These are phyloP conservation scores for Malassezia japonica DNA, from an alignment of 1,284 basidiomycete species.

Conservation along the genomic window DNA sequence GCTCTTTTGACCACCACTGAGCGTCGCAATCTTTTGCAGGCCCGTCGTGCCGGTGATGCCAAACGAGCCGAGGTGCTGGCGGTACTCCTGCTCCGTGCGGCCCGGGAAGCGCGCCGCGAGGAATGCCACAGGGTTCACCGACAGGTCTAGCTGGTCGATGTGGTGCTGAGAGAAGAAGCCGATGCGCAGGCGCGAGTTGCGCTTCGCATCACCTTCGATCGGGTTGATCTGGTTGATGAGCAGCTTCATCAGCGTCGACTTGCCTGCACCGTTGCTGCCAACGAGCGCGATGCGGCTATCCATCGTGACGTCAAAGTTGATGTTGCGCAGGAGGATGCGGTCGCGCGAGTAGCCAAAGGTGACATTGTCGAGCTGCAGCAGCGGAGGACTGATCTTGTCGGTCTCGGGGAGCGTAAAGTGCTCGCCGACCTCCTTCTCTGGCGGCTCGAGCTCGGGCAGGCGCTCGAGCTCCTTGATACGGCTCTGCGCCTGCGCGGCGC, in stretches of 20 bases:
- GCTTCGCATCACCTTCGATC: conserved; percentile 67
- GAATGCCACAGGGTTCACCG: conserved; percentile 82
- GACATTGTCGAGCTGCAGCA: conserved; percentile 86
- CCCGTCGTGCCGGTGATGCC: conserved; percentile 96
- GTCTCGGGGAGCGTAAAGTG: conserved; percentile 49
- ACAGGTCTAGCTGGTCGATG: conserved; percentile 78
- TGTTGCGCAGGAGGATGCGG: conserved; percentile 65
- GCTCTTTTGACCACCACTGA: conserved; percentile 83
- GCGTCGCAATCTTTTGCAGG: conserved; percentile 60
- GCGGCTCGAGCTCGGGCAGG: conserved; percentile 84
- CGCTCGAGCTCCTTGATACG: conserved; percentile 99
- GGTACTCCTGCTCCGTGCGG: conserved; percentile 90
- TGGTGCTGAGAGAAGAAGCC: conserved; percentile 66
- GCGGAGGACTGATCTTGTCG: conserved; percentile 82
- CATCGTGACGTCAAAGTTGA: conserved; percentile 67
- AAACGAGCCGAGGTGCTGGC: conserved; percentile 89
- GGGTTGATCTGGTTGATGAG: conserved; percentile 83
- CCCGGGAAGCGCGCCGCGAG: conserved; percentile 84
- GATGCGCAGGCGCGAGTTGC: conserved; percentile 73
- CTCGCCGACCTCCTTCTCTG: conserved; percentile 74
- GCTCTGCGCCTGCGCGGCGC: conserved; percentile 67
- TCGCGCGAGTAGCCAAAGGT: conserved; percentile 81
- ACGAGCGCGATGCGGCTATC: conserved; percentile 40
- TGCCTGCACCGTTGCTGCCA: conserved; percentile 44
- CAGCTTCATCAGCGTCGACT: conserved; percentile 90